phyloP scores from a whole-genome alignment of 352 stramenopile species.

The Phytophthora sp. region DNA sequence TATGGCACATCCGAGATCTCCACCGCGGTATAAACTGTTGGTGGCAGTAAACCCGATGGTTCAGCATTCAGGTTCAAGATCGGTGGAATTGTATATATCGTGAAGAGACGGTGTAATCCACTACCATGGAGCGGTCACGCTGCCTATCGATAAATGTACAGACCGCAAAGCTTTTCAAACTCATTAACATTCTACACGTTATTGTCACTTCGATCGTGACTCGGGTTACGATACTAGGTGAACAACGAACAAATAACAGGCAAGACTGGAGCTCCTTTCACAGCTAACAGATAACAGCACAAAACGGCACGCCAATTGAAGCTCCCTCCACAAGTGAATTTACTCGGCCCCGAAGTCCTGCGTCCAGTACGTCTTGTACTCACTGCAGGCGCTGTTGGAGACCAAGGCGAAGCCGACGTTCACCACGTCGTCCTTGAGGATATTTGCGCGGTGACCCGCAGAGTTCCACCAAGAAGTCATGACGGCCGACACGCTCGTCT shows the following conservation, averaged over 20 bases:
- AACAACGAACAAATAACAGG: slow-evolving; percentile 7
- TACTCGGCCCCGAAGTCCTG: slow-evolving; percentile 52
- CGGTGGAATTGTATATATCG: slow-evolving; percentile 6
- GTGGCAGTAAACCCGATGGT: neutral
- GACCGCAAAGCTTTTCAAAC: slow-evolving; percentile 14
- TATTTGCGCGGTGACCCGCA: slow-evolving; percentile 52
- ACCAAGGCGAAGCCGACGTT: slow-evolving; percentile 42
- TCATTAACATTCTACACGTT: slow-evolving; percentile 13
- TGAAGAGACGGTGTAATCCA: slow-evolving; percentile 1
- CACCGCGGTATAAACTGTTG: slow-evolving; percentile 8
- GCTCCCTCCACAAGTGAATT: neutral
- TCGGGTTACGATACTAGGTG: neutral
- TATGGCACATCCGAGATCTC: slow-evolving; percentile 46
- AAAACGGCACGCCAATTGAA: slow-evolving; percentile 23
- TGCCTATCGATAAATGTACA: slow-evolving; percentile 4
- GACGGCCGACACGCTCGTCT: slow-evolving; percentile 41
- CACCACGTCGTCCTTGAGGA: slow-evolving; percentile 49
- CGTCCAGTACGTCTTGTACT: slow-evolving; percentile 64
- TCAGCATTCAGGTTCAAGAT: neutral
- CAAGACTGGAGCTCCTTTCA: slow-evolving; percentile 23
- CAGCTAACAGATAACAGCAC: slow-evolving; percentile 14
- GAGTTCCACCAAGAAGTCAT: slow-evolving; percentile 69
- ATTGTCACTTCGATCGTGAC: slow-evolving; percentile 30
- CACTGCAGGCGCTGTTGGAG: slow-evolving; percentile 37
- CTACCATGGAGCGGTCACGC: slow-evolving; percentile 2